Percentiles rank a stretch among this genome's conserved stretches.
Conservation (phyloP, 148 eudicot genomes). For the Amaranthus cruentus region DNA sequence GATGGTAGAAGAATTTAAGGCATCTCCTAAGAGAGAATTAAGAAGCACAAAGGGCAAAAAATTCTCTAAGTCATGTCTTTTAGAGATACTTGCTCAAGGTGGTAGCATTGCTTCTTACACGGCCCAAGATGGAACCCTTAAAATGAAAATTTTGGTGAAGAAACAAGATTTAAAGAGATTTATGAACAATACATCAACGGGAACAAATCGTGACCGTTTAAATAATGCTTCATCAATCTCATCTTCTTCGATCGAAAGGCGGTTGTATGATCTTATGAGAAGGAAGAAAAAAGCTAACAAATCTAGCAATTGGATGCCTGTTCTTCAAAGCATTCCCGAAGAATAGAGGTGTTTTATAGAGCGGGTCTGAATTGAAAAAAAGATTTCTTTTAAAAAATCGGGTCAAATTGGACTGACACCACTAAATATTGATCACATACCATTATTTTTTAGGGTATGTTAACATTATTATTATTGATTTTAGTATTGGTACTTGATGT, state of each 20-base stretch:
- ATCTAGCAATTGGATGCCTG: constrained; percentile 51
- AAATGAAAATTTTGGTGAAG: constrained; percentile 51
- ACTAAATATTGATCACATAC: background rate
- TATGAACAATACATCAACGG: constrained; percentile 1
- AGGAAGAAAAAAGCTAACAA: constrained; percentile 25
- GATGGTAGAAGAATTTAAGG: constrained; percentile 12
- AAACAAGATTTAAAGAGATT: constrained; percentile 51
- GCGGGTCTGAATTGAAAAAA: background rate
- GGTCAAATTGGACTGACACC: no score
- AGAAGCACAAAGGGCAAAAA: constrained; percentile 11
- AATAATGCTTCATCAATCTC: background rate
- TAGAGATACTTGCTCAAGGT: constrained; percentile 38
- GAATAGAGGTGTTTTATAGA: constrained; percentile 12
- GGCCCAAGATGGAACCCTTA: constrained; percentile 40
- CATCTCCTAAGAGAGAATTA: constrained; percentile 5
- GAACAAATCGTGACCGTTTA: background rate
- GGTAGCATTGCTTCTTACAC: constrained; percentile 31
- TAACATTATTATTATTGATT: background rate
- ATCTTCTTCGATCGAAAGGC: constrained; percentile 26
- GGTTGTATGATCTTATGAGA: constrained; percentile 39
- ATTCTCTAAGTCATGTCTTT: constrained; percentile 15
- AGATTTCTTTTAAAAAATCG: no score
- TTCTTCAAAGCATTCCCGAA: constrained; percentile 70
- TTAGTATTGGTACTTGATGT: background rate
- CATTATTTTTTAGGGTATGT: background rate